A percentile compares a stretch with the other conserved stretches of the same genome.
phyloP scores from a whole-genome alignment of 352 stramenopile genomes.

The Plasmopara viticola region DNA sequence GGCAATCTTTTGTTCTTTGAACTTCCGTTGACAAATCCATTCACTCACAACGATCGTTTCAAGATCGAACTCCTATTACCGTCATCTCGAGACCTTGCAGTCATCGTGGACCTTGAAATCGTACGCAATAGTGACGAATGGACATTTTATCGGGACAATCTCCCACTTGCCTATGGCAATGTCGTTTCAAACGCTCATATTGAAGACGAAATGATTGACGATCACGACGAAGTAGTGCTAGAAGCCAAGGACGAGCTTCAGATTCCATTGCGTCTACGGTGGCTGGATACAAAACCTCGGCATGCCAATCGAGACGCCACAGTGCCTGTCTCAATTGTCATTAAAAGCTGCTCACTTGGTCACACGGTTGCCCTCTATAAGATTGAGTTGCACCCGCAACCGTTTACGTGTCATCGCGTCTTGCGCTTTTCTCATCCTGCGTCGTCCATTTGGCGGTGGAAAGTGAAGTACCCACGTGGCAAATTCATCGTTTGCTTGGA shows the following conservation, averaged over 20 bases:
- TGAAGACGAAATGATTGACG: conserved; percentile 92
- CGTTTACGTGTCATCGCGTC: conserved; percentile 83
- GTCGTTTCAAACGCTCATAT: conserved; percentile 29
- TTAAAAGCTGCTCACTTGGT: conserved; percentile 83
- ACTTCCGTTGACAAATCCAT: conserved; percentile 86
- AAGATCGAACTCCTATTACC: conserved; percentile 70
- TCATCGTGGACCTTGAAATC: conserved; percentile 59
- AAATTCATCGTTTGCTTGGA: conserved; percentile 73
- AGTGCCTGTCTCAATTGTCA: conserved; percentile 60
- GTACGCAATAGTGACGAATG: conserved; percentile 81
- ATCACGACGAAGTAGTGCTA: conserved; percentile 80
- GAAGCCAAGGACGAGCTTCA: conserved; percentile 75
- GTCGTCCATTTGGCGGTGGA: conserved; percentile 56
- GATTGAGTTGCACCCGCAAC: conserved; percentile 63
- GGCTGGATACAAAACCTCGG: conserved; percentile 32
- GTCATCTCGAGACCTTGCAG: conserved; percentile 21
- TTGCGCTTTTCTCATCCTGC: conserved; percentile 58
- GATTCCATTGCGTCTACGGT: conserved; percentile 86
- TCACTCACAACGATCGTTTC: conserved; percentile 88
- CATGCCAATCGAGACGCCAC: background rate
- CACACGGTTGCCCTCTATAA: conserved; percentile 88
- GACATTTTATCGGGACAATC: conserved; percentile 62
- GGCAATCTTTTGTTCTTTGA: conserved; percentile 86
- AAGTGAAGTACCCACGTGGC: conserved; percentile 32
- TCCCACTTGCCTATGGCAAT: conserved; percentile 49